Evolutionary conservation across 352 stramenopile species (phyloP).

Genomic region (Ochromonadaceae sp.): DNA sequence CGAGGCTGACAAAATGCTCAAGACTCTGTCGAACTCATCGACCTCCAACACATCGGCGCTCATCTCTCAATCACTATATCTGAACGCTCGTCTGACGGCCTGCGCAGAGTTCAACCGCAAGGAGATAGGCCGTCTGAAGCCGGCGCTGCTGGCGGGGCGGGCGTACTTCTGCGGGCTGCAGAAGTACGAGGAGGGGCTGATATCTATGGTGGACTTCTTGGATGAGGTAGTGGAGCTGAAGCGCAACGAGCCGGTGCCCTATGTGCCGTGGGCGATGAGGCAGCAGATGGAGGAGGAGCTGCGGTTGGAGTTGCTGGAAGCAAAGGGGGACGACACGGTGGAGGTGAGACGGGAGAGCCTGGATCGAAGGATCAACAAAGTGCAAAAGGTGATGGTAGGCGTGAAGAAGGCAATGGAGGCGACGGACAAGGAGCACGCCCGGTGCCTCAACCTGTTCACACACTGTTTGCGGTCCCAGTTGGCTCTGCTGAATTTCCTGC

Average conservation of each 20-base stretch:
- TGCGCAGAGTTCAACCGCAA: slow-evolving; percentile 1
- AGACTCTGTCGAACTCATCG: background rate
- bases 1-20: background rate
- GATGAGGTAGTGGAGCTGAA: background rate
- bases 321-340: too few relatives aligned
- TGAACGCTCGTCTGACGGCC: background rate
- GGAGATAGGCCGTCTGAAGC: background rate
- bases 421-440: too few relatives aligned
- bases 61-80: background rate
- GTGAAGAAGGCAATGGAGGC: too few relatives aligned
- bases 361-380: too few relatives aligned
- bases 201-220: background rate
- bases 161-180: background rate
- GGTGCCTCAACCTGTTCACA: too few relatives aligned
- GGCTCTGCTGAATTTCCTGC: too few relatives aligned
- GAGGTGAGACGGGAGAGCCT: too few relatives aligned
- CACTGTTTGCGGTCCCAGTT: too few relatives aligned
- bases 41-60: background rate
- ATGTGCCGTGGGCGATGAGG: slow-evolving; percentile 5
- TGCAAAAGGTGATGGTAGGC: too few relatives aligned
- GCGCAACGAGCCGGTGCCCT: background rate
- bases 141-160: background rate
- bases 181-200: background rate
- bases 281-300: background rate
- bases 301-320: too few relatives aligned